These are phyloP conservation scores for Axilococcus clingmanii DNA, from an alignment of 139 green algal genomes.

Conservation along the genomic window DNA sequence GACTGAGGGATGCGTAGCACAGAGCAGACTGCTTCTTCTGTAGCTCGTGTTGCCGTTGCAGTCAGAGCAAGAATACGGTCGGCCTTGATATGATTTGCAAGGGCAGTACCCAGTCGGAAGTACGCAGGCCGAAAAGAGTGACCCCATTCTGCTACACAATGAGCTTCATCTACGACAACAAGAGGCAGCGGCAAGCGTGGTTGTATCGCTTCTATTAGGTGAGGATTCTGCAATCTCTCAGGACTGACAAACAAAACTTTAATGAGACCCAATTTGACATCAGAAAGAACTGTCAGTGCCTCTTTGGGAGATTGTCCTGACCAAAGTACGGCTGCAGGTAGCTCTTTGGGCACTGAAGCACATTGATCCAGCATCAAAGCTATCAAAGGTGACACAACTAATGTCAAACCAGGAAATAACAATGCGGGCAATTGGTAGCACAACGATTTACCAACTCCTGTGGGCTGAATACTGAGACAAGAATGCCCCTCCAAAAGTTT, in stretches of 20 bases:
- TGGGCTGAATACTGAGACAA: constrained; percentile 80
- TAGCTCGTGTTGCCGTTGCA: constrained; percentile 72
- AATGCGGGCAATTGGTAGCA: constrained; percentile 86
- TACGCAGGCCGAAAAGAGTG: constrained; percentile 90
- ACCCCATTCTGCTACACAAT: constrained; percentile 93
- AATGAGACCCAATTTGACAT: constrained; percentile 29
- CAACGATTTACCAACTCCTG: constrained; percentile 80
- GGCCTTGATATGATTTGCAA: constrained; percentile 40
- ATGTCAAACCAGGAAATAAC: constrained; percentile 55
- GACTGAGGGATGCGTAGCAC: constrained; percentile 39
- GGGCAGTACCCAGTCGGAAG: constrained; percentile 58
- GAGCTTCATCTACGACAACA: constrained; percentile 77
- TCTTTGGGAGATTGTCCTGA: constrained; percentile 35
- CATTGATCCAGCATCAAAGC: constrained; percentile 88
- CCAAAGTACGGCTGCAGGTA: constrained; percentile 70
- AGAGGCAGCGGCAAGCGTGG: constrained; percentile 33
- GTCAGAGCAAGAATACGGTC: constrained; percentile 73
- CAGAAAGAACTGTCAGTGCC: constrained; percentile 19
- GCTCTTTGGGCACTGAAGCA: constrained; percentile 42
- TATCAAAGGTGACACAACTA: constrained; percentile 87
- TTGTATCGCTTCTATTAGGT: constrained; percentile 52
- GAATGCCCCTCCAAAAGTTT: constrained; percentile 53
- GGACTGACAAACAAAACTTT: constrained; percentile 83
- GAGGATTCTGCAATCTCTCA: constrained; percentile 67
- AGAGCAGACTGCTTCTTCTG: constrained; percentile 39